A percentile compares a stretch with the other conserved stretches of the same genome.
phyloP scores from a whole-genome alignment of 2,329 filamentous ascomycete species.

The Colletotrichum gloeosporioides region DNA sequence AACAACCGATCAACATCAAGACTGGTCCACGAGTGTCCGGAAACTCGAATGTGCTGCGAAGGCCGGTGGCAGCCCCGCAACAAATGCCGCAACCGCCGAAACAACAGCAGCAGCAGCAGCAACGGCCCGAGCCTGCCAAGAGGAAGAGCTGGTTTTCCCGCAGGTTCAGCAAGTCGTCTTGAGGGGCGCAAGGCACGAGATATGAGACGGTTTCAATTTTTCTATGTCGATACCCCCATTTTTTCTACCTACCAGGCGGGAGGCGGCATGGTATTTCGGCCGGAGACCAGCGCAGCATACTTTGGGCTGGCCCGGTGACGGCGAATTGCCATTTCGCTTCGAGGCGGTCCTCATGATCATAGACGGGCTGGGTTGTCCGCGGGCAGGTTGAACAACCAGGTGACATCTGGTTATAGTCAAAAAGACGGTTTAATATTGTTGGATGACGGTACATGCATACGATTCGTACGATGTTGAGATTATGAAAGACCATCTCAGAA shows the following conservation, averaged over 20 bases:
- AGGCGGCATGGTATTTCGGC: not conserved
- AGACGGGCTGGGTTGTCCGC: not conserved
- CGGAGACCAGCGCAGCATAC: not conserved
- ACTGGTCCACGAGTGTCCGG: not conserved
- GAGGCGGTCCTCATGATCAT: not conserved
- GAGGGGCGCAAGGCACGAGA: not conserved
- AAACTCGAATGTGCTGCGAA: slow-evolving; percentile 29
- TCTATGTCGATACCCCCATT: slow-evolving; percentile 26
- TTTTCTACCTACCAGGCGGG: not conserved
- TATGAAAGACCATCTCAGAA: not conserved
- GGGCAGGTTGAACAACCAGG: not conserved
- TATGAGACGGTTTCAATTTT: not conserved
- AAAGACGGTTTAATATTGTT: slow-evolving; percentile 4
- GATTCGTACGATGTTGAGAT: slow-evolving; percentile 20
- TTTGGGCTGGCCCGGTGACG: not conserved
- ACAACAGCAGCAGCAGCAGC: slow-evolving; percentile 20
- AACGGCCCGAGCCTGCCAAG: slow-evolving; percentile 64
- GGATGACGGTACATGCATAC: slow-evolving; percentile 23
- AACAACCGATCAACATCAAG: not conserved
- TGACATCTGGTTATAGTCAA: not conserved
- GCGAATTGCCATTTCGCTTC: not conserved
- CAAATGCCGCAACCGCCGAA: not conserved
- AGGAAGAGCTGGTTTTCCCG: slow-evolving; percentile 89
- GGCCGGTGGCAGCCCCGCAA: slow-evolving; percentile 14
- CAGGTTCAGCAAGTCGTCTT: slow-evolving; percentile 72